phyloP scores from a whole-genome alignment of 2,329 filamentous ascomycete genomes.

The Venturia pyrina region DNA sequence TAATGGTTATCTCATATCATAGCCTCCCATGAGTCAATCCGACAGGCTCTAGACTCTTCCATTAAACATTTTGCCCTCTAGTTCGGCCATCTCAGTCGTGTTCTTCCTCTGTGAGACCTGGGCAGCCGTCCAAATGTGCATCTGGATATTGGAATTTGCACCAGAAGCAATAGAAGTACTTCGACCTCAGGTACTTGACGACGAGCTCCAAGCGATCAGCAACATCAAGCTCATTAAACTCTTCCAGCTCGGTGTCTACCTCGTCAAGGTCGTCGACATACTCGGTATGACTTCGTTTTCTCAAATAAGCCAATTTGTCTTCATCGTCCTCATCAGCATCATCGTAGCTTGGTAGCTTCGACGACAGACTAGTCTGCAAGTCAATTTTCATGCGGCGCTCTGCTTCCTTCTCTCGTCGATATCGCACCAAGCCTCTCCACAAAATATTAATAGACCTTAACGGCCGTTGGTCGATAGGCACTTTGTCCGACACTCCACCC shows the following conservation, averaged over 20 bases:
- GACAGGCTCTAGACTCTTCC: neutral
- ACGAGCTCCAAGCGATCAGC: slow-evolving; percentile 57
- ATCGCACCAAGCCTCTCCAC: slow-evolving; percentile 65
- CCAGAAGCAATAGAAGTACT: slow-evolving; percentile 86
- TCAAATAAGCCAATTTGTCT: slow-evolving; percentile 59
- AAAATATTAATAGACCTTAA: slow-evolving; percentile 64
- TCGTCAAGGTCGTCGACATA: slow-evolving; percentile 61
- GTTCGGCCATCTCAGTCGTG: slow-evolving; percentile 44
- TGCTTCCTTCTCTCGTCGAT: slow-evolving; percentile 59
- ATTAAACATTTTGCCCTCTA: neutral
- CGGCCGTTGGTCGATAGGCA: slow-evolving; percentile 29
- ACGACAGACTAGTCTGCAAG: slow-evolving; percentile 46
- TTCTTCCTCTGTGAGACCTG: slow-evolving; percentile 78
- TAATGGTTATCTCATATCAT: too few species aligned
- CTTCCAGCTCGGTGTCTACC: slow-evolving; percentile 70
- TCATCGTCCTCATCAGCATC: slow-evolving; percentile 63
- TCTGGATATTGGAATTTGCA: slow-evolving; percentile 79
- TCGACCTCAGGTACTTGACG: slow-evolving; percentile 58
- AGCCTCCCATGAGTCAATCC: neutral
- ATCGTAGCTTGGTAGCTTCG: slow-evolving; percentile 52
- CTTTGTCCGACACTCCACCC: slow-evolving; percentile 19
- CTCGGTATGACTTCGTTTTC: slow-evolving; percentile 41
- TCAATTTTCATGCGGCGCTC: slow-evolving; percentile 56
- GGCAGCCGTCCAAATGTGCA: slow-evolving; percentile 72
- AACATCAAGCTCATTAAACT: slow-evolving; percentile 61